phyloP scores from a whole-genome alignment of 257 asterid species.

The Solanum virginianum region DNA sequence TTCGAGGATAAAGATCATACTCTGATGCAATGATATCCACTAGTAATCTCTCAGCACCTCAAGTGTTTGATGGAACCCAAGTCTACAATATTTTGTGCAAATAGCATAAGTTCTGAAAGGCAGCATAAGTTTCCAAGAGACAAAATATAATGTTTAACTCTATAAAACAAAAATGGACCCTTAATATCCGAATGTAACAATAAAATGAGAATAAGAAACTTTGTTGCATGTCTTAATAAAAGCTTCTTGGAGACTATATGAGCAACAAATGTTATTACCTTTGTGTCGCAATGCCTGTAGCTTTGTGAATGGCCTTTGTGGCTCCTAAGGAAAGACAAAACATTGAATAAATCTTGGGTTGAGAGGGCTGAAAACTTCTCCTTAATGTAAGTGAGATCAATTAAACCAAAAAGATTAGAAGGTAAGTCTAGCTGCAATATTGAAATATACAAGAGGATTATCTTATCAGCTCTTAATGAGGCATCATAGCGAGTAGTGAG shows the following conservation, averaged over 20 bases:
- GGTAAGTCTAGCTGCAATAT: constrained; percentile 40
- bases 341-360: constrained; percentile 61
- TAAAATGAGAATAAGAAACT: background rate
- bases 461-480: background rate
- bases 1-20: constrained; percentile 61
- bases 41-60: constrained; percentile 78
- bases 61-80: constrained; percentile 78
- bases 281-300: constrained; percentile 21
- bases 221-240: background rate
- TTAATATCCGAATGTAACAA: background rate
- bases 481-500: background rate
- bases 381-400: constrained; percentile 50
- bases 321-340: constrained; percentile 60
- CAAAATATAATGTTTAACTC: background rate
- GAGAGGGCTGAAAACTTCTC: constrained; percentile 79
- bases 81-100: constrained; percentile 26
- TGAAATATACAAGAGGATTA: background rate
- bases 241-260: background rate
- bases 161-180: background rate
- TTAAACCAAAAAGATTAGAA: constrained; percentile 41
- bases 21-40: constrained; percentile 44
- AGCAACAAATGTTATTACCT: constrained; percentile 20
- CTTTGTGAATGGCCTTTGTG: constrained; percentile 24
- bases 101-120: background rate
- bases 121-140: background rate